Conservation (phyloP, 2,329 filamentous ascomycete genomes). For the Pseudogymnoascus sp. region DNA sequence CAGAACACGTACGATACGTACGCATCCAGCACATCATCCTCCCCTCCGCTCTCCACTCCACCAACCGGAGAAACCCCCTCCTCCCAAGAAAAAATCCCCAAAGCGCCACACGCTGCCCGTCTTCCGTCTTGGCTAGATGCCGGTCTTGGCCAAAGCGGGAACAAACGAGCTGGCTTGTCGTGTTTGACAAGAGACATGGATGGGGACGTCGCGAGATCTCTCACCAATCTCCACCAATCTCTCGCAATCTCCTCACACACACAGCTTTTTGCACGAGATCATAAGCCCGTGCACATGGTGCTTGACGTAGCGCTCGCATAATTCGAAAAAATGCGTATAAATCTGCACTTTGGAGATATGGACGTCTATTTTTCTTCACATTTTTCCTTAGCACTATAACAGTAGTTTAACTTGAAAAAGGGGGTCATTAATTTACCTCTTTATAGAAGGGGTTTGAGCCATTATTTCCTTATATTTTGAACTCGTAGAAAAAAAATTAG, state of each 20-base stretch:
- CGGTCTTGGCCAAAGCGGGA: neutral
- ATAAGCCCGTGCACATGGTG: neutral
- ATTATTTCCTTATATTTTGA: no score
- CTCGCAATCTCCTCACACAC: neutral
- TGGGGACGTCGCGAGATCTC: neutral
- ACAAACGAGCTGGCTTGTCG: neutral
- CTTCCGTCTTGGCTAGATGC: neutral
- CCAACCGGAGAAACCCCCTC: neutral
- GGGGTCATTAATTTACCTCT: no score
- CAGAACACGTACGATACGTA: neutral
- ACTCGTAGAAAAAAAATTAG: no score
- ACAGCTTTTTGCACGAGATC: neutral
- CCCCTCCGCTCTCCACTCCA: neutral
- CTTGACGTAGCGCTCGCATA: no score
- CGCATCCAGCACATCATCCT: neutral
- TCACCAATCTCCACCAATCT: conserved; percentile 4
- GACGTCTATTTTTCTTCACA: no score
- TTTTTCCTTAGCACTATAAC: no score
- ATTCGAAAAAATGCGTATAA: no score
- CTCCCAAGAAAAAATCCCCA: neutral
- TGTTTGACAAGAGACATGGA: neutral
- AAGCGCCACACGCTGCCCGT: neutral
- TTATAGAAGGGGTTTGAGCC: no score
- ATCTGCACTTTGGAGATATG: no score
- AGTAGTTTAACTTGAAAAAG: no score